Evolutionary conservation across 2,329 filamentous ascomycete genomes (phyloP).

Genomic region (Aspergillus ochraceus): DNA sequence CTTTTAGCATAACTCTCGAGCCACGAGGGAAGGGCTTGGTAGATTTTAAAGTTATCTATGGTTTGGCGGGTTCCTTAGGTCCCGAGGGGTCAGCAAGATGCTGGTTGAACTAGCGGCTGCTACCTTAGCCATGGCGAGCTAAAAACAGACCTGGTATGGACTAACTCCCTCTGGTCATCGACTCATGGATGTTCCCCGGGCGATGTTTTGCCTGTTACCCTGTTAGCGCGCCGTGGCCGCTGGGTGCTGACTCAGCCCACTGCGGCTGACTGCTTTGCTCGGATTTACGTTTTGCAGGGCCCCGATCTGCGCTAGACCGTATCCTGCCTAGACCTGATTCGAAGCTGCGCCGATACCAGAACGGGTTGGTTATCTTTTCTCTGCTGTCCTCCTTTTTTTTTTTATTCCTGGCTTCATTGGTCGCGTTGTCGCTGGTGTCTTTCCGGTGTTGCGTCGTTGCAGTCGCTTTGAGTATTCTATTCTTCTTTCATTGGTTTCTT

Average conservation of each 20-base stretch:
- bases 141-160: not conserved
- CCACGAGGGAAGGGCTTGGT: not conserved
- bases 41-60: conserved; percentile 8
- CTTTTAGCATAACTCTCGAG: not conserved
- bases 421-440: not conserved
- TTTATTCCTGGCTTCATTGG: not conserved
- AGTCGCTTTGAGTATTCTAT: not conserved
- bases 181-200: no score
- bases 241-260: not conserved
- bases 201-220: not conserved
- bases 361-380: not conserved
- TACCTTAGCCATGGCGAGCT: conserved; percentile 3
- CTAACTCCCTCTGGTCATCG: no score
- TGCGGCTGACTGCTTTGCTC: not conserved
- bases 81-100: conserved; percentile 5
- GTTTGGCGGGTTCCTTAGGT: conserved; percentile 6
- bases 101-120: conserved; percentile 9
- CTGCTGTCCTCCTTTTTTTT: not conserved
- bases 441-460: not conserved
- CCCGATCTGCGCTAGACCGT: not conserved
- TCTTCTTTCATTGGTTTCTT: conserved; percentile 9
- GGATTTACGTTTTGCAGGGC: conserved; percentile 2
- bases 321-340: conserved; percentile 2
- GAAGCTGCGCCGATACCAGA: conserved; percentile 5
- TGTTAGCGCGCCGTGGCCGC: no score